Percentiles rank a stretch among this genome's conserved stretches.
Evolutionary conservation across 176 grass and related monocot genomes (phyloP).

Genomic region (Pharus latifolius): DNA sequence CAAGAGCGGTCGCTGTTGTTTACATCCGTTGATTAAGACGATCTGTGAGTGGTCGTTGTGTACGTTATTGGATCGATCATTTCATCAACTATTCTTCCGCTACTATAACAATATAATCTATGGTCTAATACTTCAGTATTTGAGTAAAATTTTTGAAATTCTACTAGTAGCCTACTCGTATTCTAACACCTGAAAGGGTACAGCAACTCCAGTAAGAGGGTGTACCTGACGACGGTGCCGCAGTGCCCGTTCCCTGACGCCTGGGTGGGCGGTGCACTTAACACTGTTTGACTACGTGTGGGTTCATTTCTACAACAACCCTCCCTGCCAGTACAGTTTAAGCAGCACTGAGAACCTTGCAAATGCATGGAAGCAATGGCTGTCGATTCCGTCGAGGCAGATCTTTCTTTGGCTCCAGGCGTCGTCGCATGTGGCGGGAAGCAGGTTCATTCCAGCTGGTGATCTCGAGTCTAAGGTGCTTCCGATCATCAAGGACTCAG

Average conservation of each 20-base stretch:
- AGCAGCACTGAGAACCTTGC: constrained; percentile 3
- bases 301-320: constrained; percentile 40
- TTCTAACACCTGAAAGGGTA: constrained; percentile 45
- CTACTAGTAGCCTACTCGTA: too few species aligned
- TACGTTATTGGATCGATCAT: too few species aligned
- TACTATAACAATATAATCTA: too few species aligned
- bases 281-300: constrained; percentile 40
- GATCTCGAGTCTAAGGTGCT: constrained; percentile 45
- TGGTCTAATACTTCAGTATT: too few species aligned
- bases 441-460: constrained; percentile 39
- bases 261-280: constrained; percentile 28
- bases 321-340: constrained; percentile 30
- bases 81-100: too few species aligned
- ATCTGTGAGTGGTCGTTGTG: too few species aligned
- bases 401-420: constrained; percentile 47
- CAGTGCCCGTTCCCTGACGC: constrained; percentile 46
- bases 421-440: constrained; percentile 35
- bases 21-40: too few species aligned
- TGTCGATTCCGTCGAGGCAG: constrained; percentile 7
- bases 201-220: constrained; percentile 14
- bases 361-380: constrained; percentile 45
- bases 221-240: constrained; percentile 34
- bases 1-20: too few species aligned
- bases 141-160: too few species aligned
- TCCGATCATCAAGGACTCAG: constrained; percentile 24